Evolutionary conservation across 2,329 filamentous ascomycete genomes (phyloP).

Genomic region (Hymenoscyphus linearis): DNA sequence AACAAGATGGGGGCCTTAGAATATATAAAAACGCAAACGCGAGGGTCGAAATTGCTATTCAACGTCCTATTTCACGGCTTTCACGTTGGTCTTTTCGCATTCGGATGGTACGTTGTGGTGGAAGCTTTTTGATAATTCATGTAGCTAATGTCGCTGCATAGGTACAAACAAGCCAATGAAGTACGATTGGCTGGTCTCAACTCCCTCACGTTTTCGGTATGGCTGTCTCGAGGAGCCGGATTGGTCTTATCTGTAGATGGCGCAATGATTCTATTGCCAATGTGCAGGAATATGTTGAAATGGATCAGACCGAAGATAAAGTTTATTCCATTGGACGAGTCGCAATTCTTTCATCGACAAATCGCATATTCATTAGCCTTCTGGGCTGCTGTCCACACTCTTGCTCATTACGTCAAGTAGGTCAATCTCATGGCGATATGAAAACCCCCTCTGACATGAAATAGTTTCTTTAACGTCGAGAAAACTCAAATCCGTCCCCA

Average conservation of each 20-base stretch:
- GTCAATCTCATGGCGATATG: constrained; percentile 28
- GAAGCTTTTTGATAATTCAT: neutral
- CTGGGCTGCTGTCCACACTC: constrained; percentile 72
- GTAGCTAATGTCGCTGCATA: constrained; percentile 33
- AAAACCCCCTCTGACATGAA: constrained; percentile 10
- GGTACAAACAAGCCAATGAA: constrained; percentile 73
- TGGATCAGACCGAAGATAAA: constrained; percentile 79
- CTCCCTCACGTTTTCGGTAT: constrained; percentile 79
- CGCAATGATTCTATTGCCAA: constrained; percentile 84
- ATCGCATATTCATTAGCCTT: constrained; percentile 83
- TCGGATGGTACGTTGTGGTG: constrained; percentile 65
- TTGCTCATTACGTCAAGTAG: constrained; percentile 90
- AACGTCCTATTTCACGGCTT: constrained; percentile 76
- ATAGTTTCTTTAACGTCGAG: constrained; percentile 92
- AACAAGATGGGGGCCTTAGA: constrained; percentile 26
- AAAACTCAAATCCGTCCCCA: constrained; percentile 73
- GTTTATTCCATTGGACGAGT: constrained; percentile 92
- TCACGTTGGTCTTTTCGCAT: constrained; percentile 73
- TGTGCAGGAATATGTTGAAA: constrained; percentile 86
- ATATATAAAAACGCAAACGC: constrained; percentile 57
- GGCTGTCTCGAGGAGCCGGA: constrained; percentile 91
- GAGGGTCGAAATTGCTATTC: constrained; percentile 67
- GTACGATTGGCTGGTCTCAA: constrained; percentile 71
- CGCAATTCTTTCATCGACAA: constrained; percentile 94
- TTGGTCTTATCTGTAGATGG: constrained; percentile 79